Conservation (phyloP, 2,329 filamentous ascomycete genomes). For the Mycogone perniciosa region DNA sequence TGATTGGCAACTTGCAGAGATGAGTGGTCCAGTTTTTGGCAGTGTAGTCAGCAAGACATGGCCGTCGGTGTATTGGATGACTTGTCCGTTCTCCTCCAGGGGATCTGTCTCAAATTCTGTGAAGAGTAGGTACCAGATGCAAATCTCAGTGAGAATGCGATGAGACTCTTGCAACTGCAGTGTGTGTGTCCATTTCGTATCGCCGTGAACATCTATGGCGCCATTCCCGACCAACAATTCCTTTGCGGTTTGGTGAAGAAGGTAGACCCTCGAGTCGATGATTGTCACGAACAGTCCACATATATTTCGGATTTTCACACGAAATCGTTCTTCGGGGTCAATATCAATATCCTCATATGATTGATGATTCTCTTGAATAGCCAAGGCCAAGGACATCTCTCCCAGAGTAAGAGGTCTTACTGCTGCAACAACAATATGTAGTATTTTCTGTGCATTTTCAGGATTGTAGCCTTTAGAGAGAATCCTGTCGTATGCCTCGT, state of each 20-base stretch:
- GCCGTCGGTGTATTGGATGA: background rate
- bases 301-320: slow-evolving; percentile 15
- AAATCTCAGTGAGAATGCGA: slow-evolving; percentile 13
- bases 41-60: slow-evolving; percentile 12
- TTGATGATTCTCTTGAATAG: slow-evolving; percentile 5
- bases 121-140: slow-evolving; percentile 10
- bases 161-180: slow-evolving; percentile 12
- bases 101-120: background rate
- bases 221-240: slow-evolving; percentile 16
- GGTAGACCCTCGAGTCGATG: slow-evolving; percentile 16
- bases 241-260: slow-evolving; percentile 20
- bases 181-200: slow-evolving; percentile 13
- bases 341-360: slow-evolving; percentile 11
- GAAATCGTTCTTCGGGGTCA: slow-evolving; percentile 8
- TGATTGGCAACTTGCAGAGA: background rate
- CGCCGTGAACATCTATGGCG: background rate
- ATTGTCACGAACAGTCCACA: slow-evolving; percentile 27
- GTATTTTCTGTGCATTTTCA: slow-evolving; percentile 12
- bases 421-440: slow-evolving; percentile 22
- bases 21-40: slow-evolving; percentile 13
- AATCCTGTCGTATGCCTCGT: slow-evolving; percentile 24
- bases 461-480: slow-evolving; percentile 14
- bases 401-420: slow-evolving; percentile 17
- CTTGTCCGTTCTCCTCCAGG: background rate
- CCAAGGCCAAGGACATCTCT: slow-evolving; percentile 20